A percentile compares a stretch with the other conserved stretches of the same genome.
phyloP scores from a whole-genome alignment of 345 rosid species.

The Syzygium aromaticum region DNA sequence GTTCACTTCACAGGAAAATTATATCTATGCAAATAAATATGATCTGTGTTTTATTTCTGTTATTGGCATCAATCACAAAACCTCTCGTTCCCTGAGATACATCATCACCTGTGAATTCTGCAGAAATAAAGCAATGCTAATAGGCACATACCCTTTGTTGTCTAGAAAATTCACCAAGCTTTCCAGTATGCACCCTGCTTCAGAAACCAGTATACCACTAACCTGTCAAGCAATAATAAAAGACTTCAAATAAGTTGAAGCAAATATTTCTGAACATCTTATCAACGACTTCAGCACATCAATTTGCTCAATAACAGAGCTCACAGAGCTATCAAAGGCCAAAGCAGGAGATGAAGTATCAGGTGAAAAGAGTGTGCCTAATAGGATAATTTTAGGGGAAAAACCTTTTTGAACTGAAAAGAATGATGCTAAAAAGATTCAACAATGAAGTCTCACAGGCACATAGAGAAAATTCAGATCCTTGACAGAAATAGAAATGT shows the following conservation, averaged over 20 bases:
- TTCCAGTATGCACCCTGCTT: conserved; percentile 98
- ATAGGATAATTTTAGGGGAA: neutral
- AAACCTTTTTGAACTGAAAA: neutral
- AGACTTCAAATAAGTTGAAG: neutral
- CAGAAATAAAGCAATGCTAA: neutral
- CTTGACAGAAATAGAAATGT: neutral
- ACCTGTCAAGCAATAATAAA: conserved; percentile 36
- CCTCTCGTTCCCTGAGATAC: neutral
- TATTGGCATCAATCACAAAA: neutral
- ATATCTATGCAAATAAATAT: neutral
- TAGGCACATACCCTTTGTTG: conserved; percentile 53
- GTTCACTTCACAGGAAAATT: neutral
- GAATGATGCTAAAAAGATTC: neutral
- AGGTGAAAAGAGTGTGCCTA: neutral
- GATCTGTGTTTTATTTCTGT: neutral
- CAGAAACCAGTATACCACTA: conserved; percentile 85
- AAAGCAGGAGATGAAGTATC: neutral
- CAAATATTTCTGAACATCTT: neutral
- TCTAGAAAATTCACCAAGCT: conserved; percentile 72
- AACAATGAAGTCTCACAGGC: neutral
- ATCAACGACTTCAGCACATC: neutral
- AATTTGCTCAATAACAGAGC: neutral
- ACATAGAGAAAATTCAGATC: neutral
- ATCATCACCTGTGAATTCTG: neutral
- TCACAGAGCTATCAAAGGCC: neutral